Percentiles rank a stretch among this genome's conserved stretches.
Conservation (phyloP, 176 grass and related monocot species). For the Cocos nucifera region DNA sequence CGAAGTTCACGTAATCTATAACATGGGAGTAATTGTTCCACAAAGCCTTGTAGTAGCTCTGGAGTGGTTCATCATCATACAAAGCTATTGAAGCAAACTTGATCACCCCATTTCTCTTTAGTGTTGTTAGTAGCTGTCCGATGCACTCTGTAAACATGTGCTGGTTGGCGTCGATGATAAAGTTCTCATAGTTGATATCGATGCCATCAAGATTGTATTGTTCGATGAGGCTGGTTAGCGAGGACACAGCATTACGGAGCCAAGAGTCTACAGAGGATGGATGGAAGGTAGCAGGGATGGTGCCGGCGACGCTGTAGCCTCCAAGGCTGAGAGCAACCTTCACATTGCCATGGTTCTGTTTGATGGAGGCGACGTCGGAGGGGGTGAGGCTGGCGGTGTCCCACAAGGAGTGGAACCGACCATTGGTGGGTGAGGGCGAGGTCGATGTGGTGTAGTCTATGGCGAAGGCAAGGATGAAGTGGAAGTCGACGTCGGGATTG, state of each 20-base stretch:
- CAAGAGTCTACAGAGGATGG: background rate
- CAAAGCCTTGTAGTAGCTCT: background rate
- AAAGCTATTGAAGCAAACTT: background rate
- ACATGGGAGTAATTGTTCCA: background rate
- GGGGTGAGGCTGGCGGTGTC: slow-evolving; percentile 41
- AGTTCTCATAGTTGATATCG: background rate
- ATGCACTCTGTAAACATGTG: background rate
- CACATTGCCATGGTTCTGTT: background rate
- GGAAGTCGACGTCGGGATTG: slow-evolving; percentile 31
- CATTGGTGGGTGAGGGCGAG: slow-evolving; percentile 47
- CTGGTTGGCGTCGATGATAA: background rate
- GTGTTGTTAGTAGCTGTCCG: slow-evolving; percentile 5
- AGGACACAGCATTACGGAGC: background rate
- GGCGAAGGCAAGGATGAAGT: slow-evolving; percentile 64
- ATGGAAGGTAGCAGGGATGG: background rate
- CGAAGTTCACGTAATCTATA: slow-evolving; percentile 14
- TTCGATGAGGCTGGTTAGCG: background rate
- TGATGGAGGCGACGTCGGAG: slow-evolving; percentile 4
- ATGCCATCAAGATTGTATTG: background rate
- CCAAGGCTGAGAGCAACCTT: background rate
- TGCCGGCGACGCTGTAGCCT: slow-evolving; percentile 25
- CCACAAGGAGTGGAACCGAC: slow-evolving; percentile 65
- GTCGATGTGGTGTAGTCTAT: slow-evolving; percentile 58
- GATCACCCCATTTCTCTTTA: slow-evolving; percentile 1
- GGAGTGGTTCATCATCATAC: background rate